Base-by-base conservation (phyloP, 257 asterid genomes). In the Salvia splendens region DNA sequence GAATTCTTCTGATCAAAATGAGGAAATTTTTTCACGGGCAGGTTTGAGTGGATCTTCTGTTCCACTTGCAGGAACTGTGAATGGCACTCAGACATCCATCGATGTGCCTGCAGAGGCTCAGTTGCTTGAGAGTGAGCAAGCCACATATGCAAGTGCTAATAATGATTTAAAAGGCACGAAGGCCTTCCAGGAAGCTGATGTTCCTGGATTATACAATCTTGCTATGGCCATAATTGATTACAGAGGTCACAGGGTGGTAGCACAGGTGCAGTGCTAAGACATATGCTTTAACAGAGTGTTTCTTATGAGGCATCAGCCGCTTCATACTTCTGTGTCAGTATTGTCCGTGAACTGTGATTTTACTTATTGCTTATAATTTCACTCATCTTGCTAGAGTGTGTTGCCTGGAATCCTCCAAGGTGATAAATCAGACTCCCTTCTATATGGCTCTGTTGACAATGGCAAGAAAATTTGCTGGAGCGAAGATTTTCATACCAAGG, bases 401-500 rank as follows among this genome's bases (percentile, higher is more conserved):
- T 80, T 92, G 74, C 98, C 98, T 20, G 98, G 98, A 70, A 92
- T 92, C 83, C 95, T 89, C 77, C 96, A 92, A 79, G 96, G 98
- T 67, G 96, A 92, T 73, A 89, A 92, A 77, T 87, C 98, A 10
- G 96, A 92, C 71, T 87, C 98, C 62, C 96, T 92, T 75, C 69
- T 89, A 61, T 92, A 92, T 67, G 98, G 98, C 61, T 92, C 98
- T 70, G 96, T 92, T 77, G 98, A 92, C 80, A 92, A 87, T 59
- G 98, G 98, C 79, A 87, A 89, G 91, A 92, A 87, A 84, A 84
- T 92, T 71, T 83, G 91, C 84, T 87, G 98, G 98, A 85, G 77
- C 58, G 95, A 89, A 60, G 95, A 86, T 71, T 92, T 92, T 63
- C 96, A 92, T 81, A 72, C 96, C 41, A 92, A 92, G 98, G 98